Evolutionary conservation across 2,329 filamentous ascomycete genomes (phyloP), one percentile per base, ranked within the genome.

Genomic region (Cladorrhinum sp.): DNA sequence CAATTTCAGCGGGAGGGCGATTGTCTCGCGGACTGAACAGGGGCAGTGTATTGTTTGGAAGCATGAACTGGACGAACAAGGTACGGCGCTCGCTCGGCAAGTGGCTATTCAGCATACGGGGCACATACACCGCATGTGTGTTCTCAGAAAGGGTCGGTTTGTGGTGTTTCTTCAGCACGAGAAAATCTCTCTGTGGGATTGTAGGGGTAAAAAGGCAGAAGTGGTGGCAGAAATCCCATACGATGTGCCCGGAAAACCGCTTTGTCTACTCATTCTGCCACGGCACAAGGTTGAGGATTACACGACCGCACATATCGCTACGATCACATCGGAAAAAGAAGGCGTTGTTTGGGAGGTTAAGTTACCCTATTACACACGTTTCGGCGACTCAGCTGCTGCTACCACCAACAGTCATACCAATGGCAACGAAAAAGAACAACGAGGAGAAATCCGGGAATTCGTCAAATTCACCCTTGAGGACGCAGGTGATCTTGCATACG

Each of bases 31-130:
- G 55, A 96, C 93, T 0, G 81, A 86, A 61, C 81, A 87, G 49
- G 90, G 91, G 62, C 91, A 96, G 72, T 88, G 87, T 60, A 86
- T 93, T 65, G 83, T 97, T 2, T 97, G 93, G 93, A 86, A 84
- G 63, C 90, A 96, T 71, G 76, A 79, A 57, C 74, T 79, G 24
- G 77, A 77, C 45, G 76, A 78, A 55, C 74, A 70, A 51, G 79
- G 80, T 27, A 80, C 82, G 53, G 82, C 79, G 10, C 77, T 95
- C 9, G 76, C 83, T 45, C 84, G 87, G 5, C 86, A 90, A 69
- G 92, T 88, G 65, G 80, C 84, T 2, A 85, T 96, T 51, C 81
- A 82, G 2, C 84, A 87, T 38, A 78, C 80, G 22, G 85, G 87
- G 27, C 86, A 91, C 66, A 92, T 96, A 52, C 89, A 91, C 72